Evolutionary conservation across 176 grass and related monocot genomes (phyloP).

Genomic region (Areca catechu): DNA sequence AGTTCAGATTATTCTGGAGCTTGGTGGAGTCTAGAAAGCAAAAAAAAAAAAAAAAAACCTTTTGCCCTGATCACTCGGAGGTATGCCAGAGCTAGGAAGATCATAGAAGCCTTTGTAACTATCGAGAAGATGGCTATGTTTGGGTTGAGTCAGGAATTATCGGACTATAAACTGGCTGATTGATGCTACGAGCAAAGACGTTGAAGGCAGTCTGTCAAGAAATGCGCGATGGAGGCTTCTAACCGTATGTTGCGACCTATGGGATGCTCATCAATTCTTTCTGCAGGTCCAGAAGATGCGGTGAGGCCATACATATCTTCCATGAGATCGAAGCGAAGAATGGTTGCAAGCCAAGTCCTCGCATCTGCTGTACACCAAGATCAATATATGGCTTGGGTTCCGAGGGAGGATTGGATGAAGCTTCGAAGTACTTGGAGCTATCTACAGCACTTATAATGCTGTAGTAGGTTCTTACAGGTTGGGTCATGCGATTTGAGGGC

Average conservation of each 20-base stretch:
- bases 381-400: slow-evolving; percentile 55
- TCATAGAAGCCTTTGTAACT: slow-evolving; percentile 47
- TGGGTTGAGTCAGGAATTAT: slow-evolving; percentile 34
- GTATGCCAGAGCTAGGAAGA: slow-evolving; percentile 40
- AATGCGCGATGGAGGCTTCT: slow-evolving; percentile 45
- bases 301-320: slow-evolving; percentile 61
- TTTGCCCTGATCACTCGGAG: slow-evolving; percentile 46
- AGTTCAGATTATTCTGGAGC: slow-evolving; percentile 53
- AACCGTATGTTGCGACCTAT: slow-evolving; percentile 34
- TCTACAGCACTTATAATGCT: slow-evolving; percentile 65
- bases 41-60: slow-evolving; percentile 44
- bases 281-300: slow-evolving; percentile 42
- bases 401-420: slow-evolving; percentile 37
- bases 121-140: slow-evolving; percentile 48
- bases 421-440: slow-evolving; percentile 50
- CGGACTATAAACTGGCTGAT: slow-evolving; percentile 61
- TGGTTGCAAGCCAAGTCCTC: slow-evolving; percentile 57
- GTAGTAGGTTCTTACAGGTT: slow-evolving; percentile 54
- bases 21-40: slow-evolving; percentile 49
- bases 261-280: slow-evolving; percentile 57
- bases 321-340: slow-evolving; percentile 38
- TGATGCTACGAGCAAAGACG: slow-evolving; percentile 44
- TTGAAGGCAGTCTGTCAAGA: slow-evolving; percentile 33
- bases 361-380: slow-evolving; percentile 56
- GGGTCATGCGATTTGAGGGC: slow-evolving; percentile 38